Evolutionary conservation across 208 protist genomes (phyloP).

Genomic region (Wallacemonas sp.): DNA sequence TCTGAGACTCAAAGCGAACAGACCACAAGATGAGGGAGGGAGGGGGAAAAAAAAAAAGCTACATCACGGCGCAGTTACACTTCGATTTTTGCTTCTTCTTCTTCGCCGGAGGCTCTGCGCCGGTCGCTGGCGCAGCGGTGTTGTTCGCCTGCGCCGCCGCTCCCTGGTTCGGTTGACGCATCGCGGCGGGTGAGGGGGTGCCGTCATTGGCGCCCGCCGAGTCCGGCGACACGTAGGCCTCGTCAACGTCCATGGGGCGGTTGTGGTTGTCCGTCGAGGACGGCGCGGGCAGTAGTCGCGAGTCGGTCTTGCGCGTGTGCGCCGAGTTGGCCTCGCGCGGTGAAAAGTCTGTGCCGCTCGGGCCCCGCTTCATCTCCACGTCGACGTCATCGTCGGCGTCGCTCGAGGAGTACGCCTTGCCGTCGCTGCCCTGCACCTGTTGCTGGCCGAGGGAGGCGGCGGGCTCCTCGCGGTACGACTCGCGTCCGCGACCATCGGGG

Average conservation of each 20-base stretch:
- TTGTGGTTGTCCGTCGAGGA: not conserved
- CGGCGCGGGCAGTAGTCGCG: not conserved
- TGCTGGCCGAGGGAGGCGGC: not conserved
- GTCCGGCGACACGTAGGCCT: not conserved
- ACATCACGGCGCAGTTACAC: constrained; percentile 65
- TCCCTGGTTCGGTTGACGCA: not conserved
- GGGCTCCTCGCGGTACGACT: constrained; percentile 7
- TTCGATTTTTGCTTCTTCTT: constrained; percentile 43
- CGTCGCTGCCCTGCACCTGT: constrained; percentile 2
- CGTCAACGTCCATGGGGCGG: constrained; percentile 3
- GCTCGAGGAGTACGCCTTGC: constrained; percentile 12
- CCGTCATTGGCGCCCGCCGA: not conserved
- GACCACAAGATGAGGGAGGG: not conserved
- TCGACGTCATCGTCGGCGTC: constrained; percentile 18
- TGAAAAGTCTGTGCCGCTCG: constrained; percentile 27
- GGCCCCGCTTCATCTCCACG: constrained; percentile 5
- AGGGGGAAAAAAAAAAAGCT: constrained; percentile 20
- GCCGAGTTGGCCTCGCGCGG: constrained; percentile 20
- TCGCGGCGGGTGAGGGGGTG: not conserved
- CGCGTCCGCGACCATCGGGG: not conserved
- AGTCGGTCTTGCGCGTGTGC: not conserved
- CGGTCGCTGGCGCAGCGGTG: too few relatives aligned
- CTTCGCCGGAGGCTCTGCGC: too few relatives aligned
- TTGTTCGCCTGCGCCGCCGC: too few relatives aligned
- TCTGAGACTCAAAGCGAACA: constrained; percentile 18